Conservation (phyloP, 2,329 filamentous ascomycete genomes). For the Chlorencoelia australis region DNA sequence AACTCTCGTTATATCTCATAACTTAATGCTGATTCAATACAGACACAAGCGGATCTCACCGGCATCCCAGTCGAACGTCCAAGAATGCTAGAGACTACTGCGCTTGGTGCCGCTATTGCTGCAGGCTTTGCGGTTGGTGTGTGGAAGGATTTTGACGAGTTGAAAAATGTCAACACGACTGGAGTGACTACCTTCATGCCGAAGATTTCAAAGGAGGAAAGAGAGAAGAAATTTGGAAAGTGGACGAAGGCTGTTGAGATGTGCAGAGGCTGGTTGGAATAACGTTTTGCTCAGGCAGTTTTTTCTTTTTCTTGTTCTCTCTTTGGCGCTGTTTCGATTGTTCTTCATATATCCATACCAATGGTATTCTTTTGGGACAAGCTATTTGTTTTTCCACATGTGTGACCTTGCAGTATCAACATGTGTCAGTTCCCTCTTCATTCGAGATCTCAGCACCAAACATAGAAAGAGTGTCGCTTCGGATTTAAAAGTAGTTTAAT, state of each 20-base stretch:
- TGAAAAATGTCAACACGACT: conserved; percentile 61
- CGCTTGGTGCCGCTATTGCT: conserved; percentile 71
- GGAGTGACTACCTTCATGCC: conserved; percentile 64
- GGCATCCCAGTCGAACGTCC: conserved; percentile 70
- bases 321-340: too few relatives aligned
- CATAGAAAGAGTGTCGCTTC: too few relatives aligned
- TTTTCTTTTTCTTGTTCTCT: too few relatives aligned
- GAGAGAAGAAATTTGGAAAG: conserved; percentile 35
- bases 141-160: conserved; percentile 64
- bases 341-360: too few relatives aligned
- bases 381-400: too few relatives aligned
- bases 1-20: not conserved
- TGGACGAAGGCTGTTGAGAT: conserved; percentile 51
- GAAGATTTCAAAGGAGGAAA: conserved; percentile 38
- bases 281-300: too few relatives aligned
- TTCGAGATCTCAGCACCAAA: too few relatives aligned
- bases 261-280: conserved; percentile 24
- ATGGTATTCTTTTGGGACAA: too few relatives aligned
- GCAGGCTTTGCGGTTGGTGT: conserved; percentile 68
- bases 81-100: conserved; percentile 75
- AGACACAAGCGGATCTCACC: conserved; percentile 73
- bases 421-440: too few relatives aligned
- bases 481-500: too few relatives aligned
- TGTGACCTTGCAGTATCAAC: too few relatives aligned
- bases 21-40: not conserved